Percentiles rank a stretch among this genome's conserved stretches.
phyloP scores from a whole-genome alignment of 805 yeast species.

The Myxozyma vanderwaltii region DNA sequence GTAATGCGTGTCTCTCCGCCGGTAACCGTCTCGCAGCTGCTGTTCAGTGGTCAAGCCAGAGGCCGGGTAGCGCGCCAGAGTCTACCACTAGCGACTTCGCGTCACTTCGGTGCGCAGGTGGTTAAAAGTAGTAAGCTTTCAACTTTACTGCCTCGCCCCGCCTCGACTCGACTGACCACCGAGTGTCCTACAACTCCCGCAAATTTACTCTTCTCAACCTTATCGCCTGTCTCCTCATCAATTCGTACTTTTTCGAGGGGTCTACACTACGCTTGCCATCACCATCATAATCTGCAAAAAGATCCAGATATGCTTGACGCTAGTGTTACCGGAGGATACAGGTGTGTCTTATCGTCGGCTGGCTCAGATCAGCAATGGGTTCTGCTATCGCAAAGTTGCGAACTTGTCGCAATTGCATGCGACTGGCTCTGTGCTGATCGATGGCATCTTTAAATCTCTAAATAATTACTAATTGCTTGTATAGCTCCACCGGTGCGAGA shows the following conservation, averaged over 20 bases:
- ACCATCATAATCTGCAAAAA: conserved; percentile 12
- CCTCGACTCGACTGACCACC: not conserved
- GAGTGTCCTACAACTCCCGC: not conserved
- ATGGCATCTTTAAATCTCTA: not conserved
- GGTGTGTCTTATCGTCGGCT: conserved; percentile 6
- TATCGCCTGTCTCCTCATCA: not conserved
- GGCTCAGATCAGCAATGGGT: not conserved
- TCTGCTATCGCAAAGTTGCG: not conserved
- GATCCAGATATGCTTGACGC: conserved; percentile 33
- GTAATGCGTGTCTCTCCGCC: conserved; percentile 5
- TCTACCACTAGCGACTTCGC: conserved; percentile 11
- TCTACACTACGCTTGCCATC: conserved; percentile 25
- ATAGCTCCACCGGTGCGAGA: conserved; percentile 37
- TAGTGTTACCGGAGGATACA: conserved; percentile 23
- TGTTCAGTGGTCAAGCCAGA: not conserved
- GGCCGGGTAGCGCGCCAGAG: conserved; percentile 20
- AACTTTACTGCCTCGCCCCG: not conserved
- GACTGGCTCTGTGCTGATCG: not conserved
- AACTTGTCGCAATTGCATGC: not conserved
- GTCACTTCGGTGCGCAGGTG: not conserved
- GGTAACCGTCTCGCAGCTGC: not conserved
- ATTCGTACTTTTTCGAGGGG: not conserved
- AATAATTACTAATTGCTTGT: not conserved
- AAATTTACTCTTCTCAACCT: not conserved
- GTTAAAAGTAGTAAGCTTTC: conserved; percentile 10